Conservation (phyloP, 371 early-diverging fungal species). For the Syncephalastrum racemosum region DNA sequence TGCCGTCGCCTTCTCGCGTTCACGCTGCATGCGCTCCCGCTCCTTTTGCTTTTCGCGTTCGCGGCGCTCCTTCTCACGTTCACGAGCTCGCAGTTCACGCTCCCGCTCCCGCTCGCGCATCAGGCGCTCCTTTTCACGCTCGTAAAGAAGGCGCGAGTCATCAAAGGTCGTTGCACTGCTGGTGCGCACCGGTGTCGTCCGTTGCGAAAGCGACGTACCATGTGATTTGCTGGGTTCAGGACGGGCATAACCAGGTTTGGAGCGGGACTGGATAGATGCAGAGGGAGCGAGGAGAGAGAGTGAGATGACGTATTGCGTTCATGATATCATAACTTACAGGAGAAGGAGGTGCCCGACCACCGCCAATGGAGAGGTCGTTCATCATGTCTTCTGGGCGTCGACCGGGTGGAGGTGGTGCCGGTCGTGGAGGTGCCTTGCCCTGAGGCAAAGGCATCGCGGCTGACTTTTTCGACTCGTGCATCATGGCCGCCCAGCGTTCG, state of each 20-base stretch:
- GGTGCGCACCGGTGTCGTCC: slow-evolving; percentile 6
- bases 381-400: too few relatives aligned
- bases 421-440: too few relatives aligned
- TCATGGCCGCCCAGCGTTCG: slow-evolving; percentile 42
- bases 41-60: slow-evolving; percentile 36
- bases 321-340: too few relatives aligned
- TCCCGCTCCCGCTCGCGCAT: slow-evolving; percentile 22
- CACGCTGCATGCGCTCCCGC: slow-evolving; percentile 10
- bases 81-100: slow-evolving; percentile 1
- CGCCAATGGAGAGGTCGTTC: too few relatives aligned
- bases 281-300: too few relatives aligned
- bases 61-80: slow-evolving; percentile 20
- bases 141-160: slow-evolving; percentile 9
- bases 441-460: too few relatives aligned
- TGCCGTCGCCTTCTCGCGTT: slow-evolving; percentile 38
- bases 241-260: slow-evolving; percentile 12
- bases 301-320: too few relatives aligned
- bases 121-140: slow-evolving; percentile 25
- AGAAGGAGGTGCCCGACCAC: too few relatives aligned
- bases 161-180: slow-evolving; percentile 18
- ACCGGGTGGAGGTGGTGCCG: too few relatives aligned
- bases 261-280: too few relatives aligned
- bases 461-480: slow-evolving; percentile 7
- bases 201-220: slow-evolving; percentile 4
- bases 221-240: slow-evolving; percentile 27